phyloP scores from a whole-genome alignment of 2,329 filamentous ascomycete species.

The Magnaporthales sp. region DNA sequence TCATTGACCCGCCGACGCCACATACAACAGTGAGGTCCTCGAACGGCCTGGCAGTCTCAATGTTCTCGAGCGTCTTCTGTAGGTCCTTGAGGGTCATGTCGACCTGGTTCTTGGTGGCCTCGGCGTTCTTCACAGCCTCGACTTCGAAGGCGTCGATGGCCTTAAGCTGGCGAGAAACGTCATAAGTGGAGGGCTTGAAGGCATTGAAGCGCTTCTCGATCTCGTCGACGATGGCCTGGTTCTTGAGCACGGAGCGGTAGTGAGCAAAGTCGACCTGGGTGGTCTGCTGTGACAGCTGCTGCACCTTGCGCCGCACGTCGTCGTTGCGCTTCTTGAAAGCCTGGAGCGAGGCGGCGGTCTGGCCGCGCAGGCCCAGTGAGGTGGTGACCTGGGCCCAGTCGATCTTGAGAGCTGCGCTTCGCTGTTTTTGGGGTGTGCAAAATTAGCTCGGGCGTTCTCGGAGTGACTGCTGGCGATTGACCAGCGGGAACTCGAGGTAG shows the following conservation, averaged over 20 bases:
- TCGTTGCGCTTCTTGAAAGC: slow-evolving; percentile 99
- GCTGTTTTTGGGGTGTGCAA: slow-evolving; percentile 41
- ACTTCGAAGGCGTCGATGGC: slow-evolving; percentile 97
- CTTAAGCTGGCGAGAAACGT: slow-evolving; percentile 90
- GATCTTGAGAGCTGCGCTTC: slow-evolving; percentile 97
- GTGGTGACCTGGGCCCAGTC: slow-evolving; percentile 95
- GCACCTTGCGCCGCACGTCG: slow-evolving; percentile 90
- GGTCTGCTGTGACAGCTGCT: slow-evolving; percentile 72
- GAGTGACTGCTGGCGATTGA: background rate
- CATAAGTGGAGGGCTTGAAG: slow-evolving; percentile 91
- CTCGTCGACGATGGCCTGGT: slow-evolving; percentile 90
- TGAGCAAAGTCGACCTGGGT: slow-evolving; percentile 85
- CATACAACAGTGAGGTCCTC: slow-evolving; percentile 95
- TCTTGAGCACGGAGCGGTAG: slow-evolving; percentile 91
- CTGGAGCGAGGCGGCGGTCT: slow-evolving; percentile 83
- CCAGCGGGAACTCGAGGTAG: background rate
- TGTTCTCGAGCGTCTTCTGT: slow-evolving; percentile 92
- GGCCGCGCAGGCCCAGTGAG: slow-evolving; percentile 92
- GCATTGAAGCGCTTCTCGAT: slow-evolving; percentile 90
- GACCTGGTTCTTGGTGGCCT: slow-evolving; percentile 94
- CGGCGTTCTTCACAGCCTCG: slow-evolving; percentile 91
- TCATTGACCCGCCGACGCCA: slow-evolving; percentile 21
- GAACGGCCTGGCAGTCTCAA: slow-evolving; percentile 90
- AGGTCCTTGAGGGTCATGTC: slow-evolving; percentile 91
- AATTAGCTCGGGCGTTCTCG: slow-evolving; percentile 41